These are phyloP conservation scores for Rehmannia glutinosa DNA, from an alignment of 257 asterid species.

Conservation along the genomic window DNA sequence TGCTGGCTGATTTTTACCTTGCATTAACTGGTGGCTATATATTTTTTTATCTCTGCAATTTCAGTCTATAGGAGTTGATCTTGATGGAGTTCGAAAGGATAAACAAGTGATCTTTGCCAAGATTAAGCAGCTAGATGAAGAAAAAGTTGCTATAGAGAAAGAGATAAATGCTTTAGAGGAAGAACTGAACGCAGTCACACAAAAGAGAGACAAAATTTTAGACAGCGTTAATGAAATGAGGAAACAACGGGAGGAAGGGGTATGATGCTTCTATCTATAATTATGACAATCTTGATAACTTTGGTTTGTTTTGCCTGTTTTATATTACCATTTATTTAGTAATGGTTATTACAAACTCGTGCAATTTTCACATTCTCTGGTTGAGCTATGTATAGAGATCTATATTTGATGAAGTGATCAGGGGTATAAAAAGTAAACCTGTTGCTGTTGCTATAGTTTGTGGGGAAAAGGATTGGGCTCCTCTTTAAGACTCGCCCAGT, in stretches of 20 bases:
- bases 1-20: no score
- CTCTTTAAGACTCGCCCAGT: no score
- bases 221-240: conserved; percentile 56
- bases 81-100: conserved; percentile 82
- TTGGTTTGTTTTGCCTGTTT: not conserved
- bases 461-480: no score
- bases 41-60: conserved; percentile 2
- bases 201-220: conserved; percentile 58
- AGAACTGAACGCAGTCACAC: conserved; percentile 51
- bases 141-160: conserved; percentile 45
- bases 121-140: conserved; percentile 69
- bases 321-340: not conserved
- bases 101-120: conserved; percentile 55
- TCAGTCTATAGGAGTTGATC: conserved; percentile 72
- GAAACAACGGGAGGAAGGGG: conserved; percentile 78
- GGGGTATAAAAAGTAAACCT: no score
- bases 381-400: no score
- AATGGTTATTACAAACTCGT: no score
- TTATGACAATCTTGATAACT: not conserved
- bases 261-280: conserved; percentile 25
- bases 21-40: not conserved
- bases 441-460: no score
- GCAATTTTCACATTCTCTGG: not conserved
- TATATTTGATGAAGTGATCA: no score
- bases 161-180: conserved; percentile 49